phyloP scores from a whole-genome alignment of 2,329 filamentous ascomycete species.

The Phyllosticta ampelicida region DNA sequence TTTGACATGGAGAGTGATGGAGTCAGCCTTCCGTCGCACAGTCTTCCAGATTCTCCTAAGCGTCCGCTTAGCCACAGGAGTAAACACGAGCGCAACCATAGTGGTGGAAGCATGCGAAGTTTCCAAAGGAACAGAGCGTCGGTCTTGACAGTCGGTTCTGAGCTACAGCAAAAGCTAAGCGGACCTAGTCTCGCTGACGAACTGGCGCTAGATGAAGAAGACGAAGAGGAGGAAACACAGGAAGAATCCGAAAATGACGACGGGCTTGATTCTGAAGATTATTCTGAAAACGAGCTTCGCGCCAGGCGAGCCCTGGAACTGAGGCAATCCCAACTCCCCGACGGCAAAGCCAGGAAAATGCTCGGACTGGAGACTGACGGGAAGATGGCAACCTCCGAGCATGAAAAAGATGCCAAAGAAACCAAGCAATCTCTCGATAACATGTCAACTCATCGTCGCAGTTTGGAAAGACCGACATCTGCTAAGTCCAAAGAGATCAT shows the following conservation, averaged over 20 bases:
- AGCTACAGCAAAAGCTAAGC: conserved; percentile 45
- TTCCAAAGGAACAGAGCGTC: conserved; percentile 59
- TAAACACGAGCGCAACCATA: conserved; percentile 29
- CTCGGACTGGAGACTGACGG: conserved; percentile 28
- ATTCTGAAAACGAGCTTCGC: conserved; percentile 31
- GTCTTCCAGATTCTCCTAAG: conserved; percentile 38
- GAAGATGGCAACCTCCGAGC: background rate
- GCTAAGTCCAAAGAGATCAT: conserved; percentile 8
- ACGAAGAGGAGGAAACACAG: conserved; percentile 50
- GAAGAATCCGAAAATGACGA: conserved; percentile 34
- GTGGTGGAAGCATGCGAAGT: conserved; percentile 42
- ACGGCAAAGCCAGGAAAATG: conserved; percentile 37
- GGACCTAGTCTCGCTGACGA: conserved; percentile 82
- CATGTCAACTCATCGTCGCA: background rate
- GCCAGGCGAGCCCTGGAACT: conserved; percentile 29
- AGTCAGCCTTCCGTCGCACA: conserved; percentile 47
- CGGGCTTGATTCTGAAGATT: conserved; percentile 59
- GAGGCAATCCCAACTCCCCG: conserved; percentile 30
- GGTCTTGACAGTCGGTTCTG: conserved; percentile 47
- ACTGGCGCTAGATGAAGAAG: conserved; percentile 71
- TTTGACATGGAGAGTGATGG: conserved; percentile 51
- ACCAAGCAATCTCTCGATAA: background rate
- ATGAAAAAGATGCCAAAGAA: background rate
- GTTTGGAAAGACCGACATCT: background rate
- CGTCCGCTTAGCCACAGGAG: conserved; percentile 38